These are phyloP conservation scores for Ananas comosus DNA, from an alignment of 176 grass and related monocot species.

Conservation along the genomic window DNA sequence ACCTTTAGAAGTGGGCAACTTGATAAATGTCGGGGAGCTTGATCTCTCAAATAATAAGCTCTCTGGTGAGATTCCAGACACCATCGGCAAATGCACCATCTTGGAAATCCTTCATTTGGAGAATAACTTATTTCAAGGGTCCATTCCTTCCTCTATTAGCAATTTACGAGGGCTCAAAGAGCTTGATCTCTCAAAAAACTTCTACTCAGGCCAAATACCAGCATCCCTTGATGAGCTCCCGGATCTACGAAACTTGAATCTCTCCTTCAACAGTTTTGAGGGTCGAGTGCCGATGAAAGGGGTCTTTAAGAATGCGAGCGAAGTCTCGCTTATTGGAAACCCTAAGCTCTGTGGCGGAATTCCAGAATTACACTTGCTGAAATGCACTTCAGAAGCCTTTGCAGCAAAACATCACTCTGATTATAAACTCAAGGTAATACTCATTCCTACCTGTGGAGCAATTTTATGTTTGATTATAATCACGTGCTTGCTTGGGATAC, in stretches of 20 bases:
- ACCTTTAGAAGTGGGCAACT: slow-evolving; percentile 15
- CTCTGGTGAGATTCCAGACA: slow-evolving; percentile 18
- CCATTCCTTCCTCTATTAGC: slow-evolving; percentile 19
- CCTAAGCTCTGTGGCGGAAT: neutral
- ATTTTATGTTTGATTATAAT: neutral
- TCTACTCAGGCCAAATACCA: slow-evolving; percentile 22
- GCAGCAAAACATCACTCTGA: neutral
- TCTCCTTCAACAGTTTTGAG: slow-evolving; percentile 3
- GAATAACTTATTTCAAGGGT: slow-evolving; percentile 22
- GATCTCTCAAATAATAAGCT: slow-evolving; percentile 27
- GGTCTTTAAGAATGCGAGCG: neutral
- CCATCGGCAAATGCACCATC: slow-evolving; percentile 1
- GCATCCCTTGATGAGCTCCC: neutral
- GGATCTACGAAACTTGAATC: slow-evolving; percentile 12
- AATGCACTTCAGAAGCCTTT: neutral
- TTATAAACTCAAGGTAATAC: neutral
- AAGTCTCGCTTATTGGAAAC: neutral
- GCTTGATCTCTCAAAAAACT: slow-evolving; percentile 27
- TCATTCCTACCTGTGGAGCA: neutral
- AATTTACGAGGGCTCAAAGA: slow-evolving; percentile 21
- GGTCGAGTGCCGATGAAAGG: neutral
- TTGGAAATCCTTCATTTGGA: slow-evolving; percentile 21
- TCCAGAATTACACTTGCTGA: neutral
- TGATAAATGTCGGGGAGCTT: slow-evolving; percentile 16
- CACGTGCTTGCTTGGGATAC: neutral